A percentile compares a stretch with the other conserved stretches of the same genome.
These are phyloP conservation scores for Colletotrichum agaves DNA, from an alignment of 2,329 filamentous ascomycete genomes.

Conservation along the genomic window DNA sequence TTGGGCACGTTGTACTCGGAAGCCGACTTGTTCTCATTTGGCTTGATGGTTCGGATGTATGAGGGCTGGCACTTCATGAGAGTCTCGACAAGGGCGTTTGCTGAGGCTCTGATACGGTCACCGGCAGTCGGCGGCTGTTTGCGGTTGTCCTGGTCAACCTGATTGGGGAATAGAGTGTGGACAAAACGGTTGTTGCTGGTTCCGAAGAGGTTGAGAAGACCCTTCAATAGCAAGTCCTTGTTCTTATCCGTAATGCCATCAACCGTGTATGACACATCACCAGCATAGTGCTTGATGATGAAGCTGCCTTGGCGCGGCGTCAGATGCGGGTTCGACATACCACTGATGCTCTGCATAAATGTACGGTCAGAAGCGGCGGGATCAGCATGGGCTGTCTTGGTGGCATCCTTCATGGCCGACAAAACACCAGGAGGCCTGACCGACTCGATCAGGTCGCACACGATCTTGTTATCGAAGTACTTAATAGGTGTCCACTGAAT, in stretches of 20 bases:
- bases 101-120: conserved; percentile 94
- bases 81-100: conserved; percentile 93
- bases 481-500: conserved; percentile 99
- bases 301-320: conserved; percentile 94
- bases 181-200: conserved; percentile 87
- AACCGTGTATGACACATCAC: conserved; percentile 93
- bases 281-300: conserved; percentile 98
- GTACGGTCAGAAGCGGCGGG: conserved; percentile 93
- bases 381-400: conserved; percentile 97
- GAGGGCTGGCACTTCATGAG: conserved; percentile 97
- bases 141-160: conserved; percentile 96
- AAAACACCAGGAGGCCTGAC: conserved; percentile 91
- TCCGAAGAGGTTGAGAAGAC: conserved; percentile 86
- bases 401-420: conserved; percentile 95
- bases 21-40: conserved; percentile 98
- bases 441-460: conserved; percentile 96
- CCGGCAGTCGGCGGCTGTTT: conserved; percentile 93
- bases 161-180: conserved; percentile 88
- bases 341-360: conserved; percentile 92
- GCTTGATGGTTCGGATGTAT: conserved; percentile 99
- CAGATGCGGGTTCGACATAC: conserved; percentile 91
- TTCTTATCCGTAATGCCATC: conserved; percentile 99
- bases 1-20: conserved; percentile 92
- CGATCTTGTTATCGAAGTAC: conserved; percentile 99
- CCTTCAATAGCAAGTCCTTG: conserved; percentile 96